A percentile compares a stretch with the other conserved stretches of the same genome.
These are phyloP conservation scores for Cordyceps cateniannulata DNA, from an alignment of 2,329 filamentous ascomycete species.

Conservation along the genomic window DNA sequence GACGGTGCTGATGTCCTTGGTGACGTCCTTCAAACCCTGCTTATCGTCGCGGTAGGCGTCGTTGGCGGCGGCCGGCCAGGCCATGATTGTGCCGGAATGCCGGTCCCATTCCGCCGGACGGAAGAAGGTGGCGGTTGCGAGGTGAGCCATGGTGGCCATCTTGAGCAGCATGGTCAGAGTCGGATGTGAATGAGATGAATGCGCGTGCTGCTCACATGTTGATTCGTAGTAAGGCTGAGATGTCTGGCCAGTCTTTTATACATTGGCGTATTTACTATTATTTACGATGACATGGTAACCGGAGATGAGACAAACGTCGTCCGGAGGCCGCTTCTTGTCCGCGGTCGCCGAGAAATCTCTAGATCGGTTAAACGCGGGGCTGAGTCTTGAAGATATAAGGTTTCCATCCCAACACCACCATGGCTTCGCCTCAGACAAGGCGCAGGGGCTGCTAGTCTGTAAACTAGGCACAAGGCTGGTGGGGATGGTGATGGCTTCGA, in stretches of 20 bases:
- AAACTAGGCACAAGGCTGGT: background rate
- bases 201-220: background rate
- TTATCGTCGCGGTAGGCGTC: constrained; percentile 11
- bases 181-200: background rate
- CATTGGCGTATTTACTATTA: background rate
- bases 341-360: too few relatives aligned
- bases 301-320: background rate
- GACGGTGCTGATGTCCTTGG: constrained; percentile 20
- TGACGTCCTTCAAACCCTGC: constrained; percentile 12
- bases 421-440: background rate
- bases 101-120: constrained; percentile 10
- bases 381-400: background rate
- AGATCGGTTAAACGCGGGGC: background rate
- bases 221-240: background rate
- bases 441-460: background rate
- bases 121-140: background rate
- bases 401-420: background rate
- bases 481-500: background rate
- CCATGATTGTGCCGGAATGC: constrained; percentile 10
- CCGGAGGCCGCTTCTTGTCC: constrained; percentile 1
- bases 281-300: background rate
- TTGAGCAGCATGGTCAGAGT: background rate
- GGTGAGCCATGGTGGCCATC: background rate
- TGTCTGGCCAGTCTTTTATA: background rate
- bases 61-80: constrained; percentile 10